Base-by-base conservation (phyloP, 75 land plant species). In the Selaginella tamariscina region DNA sequence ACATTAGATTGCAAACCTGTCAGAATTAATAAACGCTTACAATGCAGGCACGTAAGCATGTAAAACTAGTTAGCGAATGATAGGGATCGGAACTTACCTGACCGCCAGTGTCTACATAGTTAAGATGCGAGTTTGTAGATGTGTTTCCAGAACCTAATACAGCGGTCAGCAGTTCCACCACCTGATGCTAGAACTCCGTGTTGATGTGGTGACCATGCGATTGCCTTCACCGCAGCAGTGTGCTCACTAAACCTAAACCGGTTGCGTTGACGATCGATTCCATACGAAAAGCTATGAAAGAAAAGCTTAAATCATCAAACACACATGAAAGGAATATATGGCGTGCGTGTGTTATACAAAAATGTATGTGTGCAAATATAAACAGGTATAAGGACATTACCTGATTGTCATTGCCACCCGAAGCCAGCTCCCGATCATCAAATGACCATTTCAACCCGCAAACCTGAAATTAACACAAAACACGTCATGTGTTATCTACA, bases 71-170 rank as follows among this genome's bases (percentile, higher is more conserved):
- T n/a, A n/a, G n/a, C n/a, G n/a, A n/a, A n/a, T n/a, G n/a, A n/a
- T n/a, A n/a, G n/a, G n/a, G n/a, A n/a, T n/a, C n/a, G n/a, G n/a
- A n/a, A n/a, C n/a, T 2, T 72, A 85, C 91, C 88, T 88, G 91
- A 63, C 91, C 85, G 15, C 88, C 91, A 67, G 91, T 88, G 66
- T 88, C 91, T 26, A 88, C 75, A 71, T 82, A 88, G 54, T 79
- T 83, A 64, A 88, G 65, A 67, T 81, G 85, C 30, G 88, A 32
- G 49, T 85, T 83, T 0, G 80, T 81, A 9, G 86, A 78, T 54
- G 91, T 88, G 56, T 88, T n/a, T 88, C 91, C 91, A 88, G 56
- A 88, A 88, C 0, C 91, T 81, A 66, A 88, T 85, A 64, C 91
- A 85, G 23, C 91, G 56, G 31, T 88, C 91, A 32, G 91, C 91